Evolutionary conservation across 148 eudicot genomes (phyloP).

Genomic region (Rhododendron molle): DNA sequence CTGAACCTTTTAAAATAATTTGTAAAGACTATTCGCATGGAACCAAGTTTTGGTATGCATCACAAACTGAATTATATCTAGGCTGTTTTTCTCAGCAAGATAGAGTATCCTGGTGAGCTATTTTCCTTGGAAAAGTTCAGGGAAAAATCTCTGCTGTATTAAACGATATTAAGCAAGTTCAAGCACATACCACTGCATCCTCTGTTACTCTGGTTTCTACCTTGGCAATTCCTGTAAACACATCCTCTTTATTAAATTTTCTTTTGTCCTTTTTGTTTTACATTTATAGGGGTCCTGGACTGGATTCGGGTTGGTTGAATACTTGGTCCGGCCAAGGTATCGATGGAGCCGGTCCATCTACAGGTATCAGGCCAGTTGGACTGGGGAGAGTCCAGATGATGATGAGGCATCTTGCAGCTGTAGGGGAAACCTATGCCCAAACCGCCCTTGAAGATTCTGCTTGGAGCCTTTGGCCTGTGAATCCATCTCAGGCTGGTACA

Average conservation of each 20-base stretch:
- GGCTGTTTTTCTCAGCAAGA: background rate
- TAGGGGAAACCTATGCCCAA: slow-evolving; percentile 91
- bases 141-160: background rate
- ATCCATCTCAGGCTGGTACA: slow-evolving; percentile 71
- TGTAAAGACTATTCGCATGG: background rate
- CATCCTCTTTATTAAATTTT: background rate
- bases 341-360: slow-evolving; percentile 93
- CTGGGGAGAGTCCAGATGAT: slow-evolving; percentile 85
- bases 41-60: background rate
- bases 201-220: background rate
- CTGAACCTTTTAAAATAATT: background rate
- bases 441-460: slow-evolving; percentile 83
- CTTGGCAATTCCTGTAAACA: background rate
- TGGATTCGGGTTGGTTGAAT: slow-evolving; percentile 66
- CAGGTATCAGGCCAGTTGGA: slow-evolving; percentile 52
- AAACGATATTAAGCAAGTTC: background rate
- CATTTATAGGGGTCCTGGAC: slow-evolving; percentile 53
- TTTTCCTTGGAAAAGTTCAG: background rate
- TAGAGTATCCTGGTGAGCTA: background rate
- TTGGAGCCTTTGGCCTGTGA: slow-evolving; percentile 82
- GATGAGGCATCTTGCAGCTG: slow-evolving; percentile 97
- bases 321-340: slow-evolving; percentile 58
- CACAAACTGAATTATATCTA: background rate
- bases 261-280: background rate
- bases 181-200: background rate